A percentile compares a stretch with the other conserved stretches of the same genome.
These are phyloP conservation scores for Cryptosporidium canis DNA, from an alignment of 169 alveolate species.

Conservation along the genomic window DNA sequence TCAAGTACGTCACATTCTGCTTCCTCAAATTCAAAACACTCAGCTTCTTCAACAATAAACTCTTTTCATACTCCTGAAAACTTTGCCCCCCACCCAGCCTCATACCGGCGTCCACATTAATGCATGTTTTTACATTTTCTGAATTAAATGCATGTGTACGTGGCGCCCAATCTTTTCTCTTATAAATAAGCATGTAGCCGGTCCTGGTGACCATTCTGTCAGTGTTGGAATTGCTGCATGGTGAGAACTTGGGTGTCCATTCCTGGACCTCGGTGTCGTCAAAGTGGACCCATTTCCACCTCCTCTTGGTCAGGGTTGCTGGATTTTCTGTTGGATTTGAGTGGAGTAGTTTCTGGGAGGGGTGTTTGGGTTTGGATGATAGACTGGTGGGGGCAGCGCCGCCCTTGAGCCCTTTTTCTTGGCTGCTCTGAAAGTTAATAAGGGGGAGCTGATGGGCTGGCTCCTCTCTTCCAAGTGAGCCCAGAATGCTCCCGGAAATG, in stretches of 20 bases:
- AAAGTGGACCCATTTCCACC: constrained; percentile 72
- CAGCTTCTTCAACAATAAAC: constrained; percentile 14
- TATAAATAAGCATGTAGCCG: constrained; percentile 66
- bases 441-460: not conserved
- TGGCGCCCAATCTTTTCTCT: constrained; percentile 66
- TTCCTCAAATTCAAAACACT: constrained; percentile 30
- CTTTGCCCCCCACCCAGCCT: not conserved
- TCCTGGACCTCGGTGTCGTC: constrained; percentile 64
- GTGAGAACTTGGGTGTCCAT: constrained; percentile 62
- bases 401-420: constrained; percentile 44
- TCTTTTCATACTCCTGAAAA: not conserved
- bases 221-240: not conserved
- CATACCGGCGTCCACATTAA: not conserved
- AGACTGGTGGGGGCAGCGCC: not conserved
- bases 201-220: constrained; percentile 62
- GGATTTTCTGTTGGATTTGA: not conserved
- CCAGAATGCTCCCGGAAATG: not conserved
- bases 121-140: not conserved
- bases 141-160: not conserved
- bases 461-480: not conserved
- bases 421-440: constrained; percentile 10
- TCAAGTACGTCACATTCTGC: constrained; percentile 32
- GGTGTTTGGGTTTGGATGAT: not conserved
- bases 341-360: not conserved
- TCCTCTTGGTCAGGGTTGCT: not conserved